Evolutionary conservation across 2,329 filamentous ascomycete species (phyloP).

Genomic region (Ascochyta clinopodiicola): DNA sequence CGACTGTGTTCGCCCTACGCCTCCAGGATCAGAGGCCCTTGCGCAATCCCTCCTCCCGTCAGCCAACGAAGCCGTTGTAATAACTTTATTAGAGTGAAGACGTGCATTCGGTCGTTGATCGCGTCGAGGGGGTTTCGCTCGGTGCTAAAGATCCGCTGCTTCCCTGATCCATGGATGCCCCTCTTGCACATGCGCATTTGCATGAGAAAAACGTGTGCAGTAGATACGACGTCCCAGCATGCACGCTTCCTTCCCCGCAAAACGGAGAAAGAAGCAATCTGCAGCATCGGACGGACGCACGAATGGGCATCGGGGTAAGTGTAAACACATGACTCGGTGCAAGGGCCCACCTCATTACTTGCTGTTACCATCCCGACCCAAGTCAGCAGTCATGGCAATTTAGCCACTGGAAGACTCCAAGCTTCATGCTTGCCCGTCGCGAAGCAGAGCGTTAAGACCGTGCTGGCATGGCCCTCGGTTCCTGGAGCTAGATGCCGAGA

Average conservation of each 20-base stretch:
- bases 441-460: constrained; percentile 2
- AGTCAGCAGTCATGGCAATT: constrained; percentile 13
- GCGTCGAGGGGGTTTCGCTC: neutral
- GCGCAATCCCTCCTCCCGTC: constrained; percentile 16
- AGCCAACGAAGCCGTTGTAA: constrained; percentile 16
- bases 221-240: constrained; percentile 2
- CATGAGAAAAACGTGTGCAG: constrained; percentile 6
- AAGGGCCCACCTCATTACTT: neutral
- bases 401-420: constrained; percentile 16
- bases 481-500: constrained; percentile 20
- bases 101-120: neutral
- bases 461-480: constrained; percentile 10
- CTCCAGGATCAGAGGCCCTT: constrained; percentile 12
- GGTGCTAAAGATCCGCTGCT: constrained; percentile 1
- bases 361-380: neutral
- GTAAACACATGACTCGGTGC: constrained; percentile 13
- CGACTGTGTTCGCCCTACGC: constrained; percentile 8
- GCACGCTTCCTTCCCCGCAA: constrained; percentile 12
- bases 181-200: constrained; percentile 11
- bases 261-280: constrained; percentile 8
- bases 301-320: constrained; percentile 18
- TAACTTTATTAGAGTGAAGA: neutral
- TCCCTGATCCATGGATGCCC: constrained; percentile 7
- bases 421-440: constrained; percentile 16
- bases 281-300: constrained; percentile 8